Evolutionary conservation across 1,139 yeast species (phyloP), one percentile per base, ranked within the genome.

Genomic region (Pichia sp.): DNA sequence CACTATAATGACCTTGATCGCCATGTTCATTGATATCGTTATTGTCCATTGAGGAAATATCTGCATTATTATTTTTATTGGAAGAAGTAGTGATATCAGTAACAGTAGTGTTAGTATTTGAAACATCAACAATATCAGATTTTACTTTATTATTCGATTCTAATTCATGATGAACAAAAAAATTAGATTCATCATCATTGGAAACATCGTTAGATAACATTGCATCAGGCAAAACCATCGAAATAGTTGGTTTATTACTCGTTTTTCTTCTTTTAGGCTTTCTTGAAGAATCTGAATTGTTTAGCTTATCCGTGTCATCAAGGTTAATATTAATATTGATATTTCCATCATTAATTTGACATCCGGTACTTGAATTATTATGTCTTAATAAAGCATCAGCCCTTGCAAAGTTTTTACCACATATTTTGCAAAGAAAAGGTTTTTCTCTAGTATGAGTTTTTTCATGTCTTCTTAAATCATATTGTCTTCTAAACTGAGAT

Each of bases 401-500:
- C 23, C 95, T 65, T 1, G 93, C 87, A 64, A 85, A 85, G 39
- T 70, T 65, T 37, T 85, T 68, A 13, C 76, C 74, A 60, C 95
- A 85, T 41, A 66, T 65, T 9, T 62, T 64, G 60, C 94, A 84
- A 26, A 60, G 62, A 56, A 65, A 80, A 1, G 91, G 89, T 56
- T 76, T 78, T 51, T 78, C 87, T 30, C 91, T 91, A 0, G 88
- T 75, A 55, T 85, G 95, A 27, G 80, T 66, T 57, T 80, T 80
- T 49, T 75, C 76, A 55, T 85, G 95, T 34, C 95, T 68, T 55
- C 78, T 81, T 51, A 84, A 67, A 58, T 85, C 94, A 57, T 84
- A 91, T 29, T 78, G 72, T 32, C 94, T 68, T 46, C 93, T 70
- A 57, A 85, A 85, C 51, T 70, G 72, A 38, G 74, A 65, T 43